Evolutionary conservation across 495 filamentous ascomycete species (phyloP).

Genomic region (Amphirosellinia nigrospora): DNA sequence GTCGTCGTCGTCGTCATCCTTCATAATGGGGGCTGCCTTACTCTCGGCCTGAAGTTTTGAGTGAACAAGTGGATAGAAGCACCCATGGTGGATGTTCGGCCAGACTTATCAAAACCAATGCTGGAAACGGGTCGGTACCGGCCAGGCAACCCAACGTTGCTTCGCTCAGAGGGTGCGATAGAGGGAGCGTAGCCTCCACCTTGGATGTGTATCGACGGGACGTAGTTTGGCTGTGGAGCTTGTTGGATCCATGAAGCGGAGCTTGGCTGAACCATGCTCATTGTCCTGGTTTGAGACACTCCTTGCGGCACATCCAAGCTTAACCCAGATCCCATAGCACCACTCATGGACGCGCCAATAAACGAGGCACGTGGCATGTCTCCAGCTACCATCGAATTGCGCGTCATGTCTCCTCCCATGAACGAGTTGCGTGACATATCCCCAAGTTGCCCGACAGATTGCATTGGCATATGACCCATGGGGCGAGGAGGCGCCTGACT

Average conservation of each 20-base stretch:
- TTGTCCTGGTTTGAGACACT: conserved; percentile 60
- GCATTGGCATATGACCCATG: conserved; percentile 43
- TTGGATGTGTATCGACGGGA: conserved; percentile 54
- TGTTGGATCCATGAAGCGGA: conserved; percentile 58
- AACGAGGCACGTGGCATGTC: conserved; percentile 15
- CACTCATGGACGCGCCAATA: conserved; percentile 36
- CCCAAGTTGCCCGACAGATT: conserved; percentile 42
- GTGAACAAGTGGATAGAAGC: conserved; percentile 45
- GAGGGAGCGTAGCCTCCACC: conserved; percentile 60
- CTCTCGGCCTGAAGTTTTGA: conserved; percentile 36
- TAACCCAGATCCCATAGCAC: conserved; percentile 31
- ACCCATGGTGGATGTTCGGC: conserved; percentile 60
- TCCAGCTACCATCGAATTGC: conserved; percentile 42
- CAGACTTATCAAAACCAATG: conserved; percentile 41
- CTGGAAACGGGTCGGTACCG: conserved; percentile 90
- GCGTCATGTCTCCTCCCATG: conserved; percentile 46
- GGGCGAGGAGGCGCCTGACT: conserved; percentile 41
- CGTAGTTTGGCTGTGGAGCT: conserved; percentile 46
- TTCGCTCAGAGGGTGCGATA: conserved; percentile 93
- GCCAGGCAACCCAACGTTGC: conserved; percentile 85
- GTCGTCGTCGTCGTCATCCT: conserved; percentile 71
- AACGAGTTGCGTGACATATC: conserved; percentile 54
- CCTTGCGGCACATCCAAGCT: conserved; percentile 45
- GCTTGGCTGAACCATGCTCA: conserved; percentile 83
- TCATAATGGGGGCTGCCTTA: conserved; percentile 37